These are phyloP conservation scores for Oryza punctata DNA, from an alignment of 176 grass and related monocot species.

Conservation along the genomic window DNA sequence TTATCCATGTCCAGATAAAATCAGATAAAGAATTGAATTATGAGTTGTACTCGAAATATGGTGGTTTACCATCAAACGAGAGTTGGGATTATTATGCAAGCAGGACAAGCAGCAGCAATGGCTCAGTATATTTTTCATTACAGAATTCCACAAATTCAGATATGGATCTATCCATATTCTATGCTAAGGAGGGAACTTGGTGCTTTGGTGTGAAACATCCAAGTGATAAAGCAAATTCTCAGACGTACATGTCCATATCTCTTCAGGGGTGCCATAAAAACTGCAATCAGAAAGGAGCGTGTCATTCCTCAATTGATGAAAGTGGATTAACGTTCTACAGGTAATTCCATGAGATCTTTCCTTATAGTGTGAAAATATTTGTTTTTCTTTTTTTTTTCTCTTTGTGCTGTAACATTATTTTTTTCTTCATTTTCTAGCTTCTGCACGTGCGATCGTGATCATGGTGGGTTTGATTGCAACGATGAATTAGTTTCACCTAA, in stretches of 20 bases:
- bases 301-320: constrained; percentile 81
- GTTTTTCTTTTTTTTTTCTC: constrained; percentile 25
- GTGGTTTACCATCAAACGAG: constrained; percentile 75
- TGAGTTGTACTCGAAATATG: constrained; percentile 79
- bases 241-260: constrained; percentile 74
- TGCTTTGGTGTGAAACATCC: constrained; percentile 87
- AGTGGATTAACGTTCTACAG: constrained; percentile 92
- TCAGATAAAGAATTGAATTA: constrained; percentile 77
- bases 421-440: constrained; percentile 59
- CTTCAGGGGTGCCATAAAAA: constrained; percentile 82
- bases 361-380: constrained; percentile 16
- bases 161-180: constrained; percentile 91
- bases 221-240: constrained; percentile 43
- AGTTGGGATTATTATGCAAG: constrained; percentile 85
- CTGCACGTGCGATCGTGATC: constrained; percentile 93
- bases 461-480: constrained; percentile 97
- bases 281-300: constrained; percentile 79
- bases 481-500: constrained; percentile 79
- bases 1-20: constrained; percentile 69
- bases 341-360: constrained; percentile 42
- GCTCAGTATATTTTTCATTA: constrained; percentile 58
- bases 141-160: constrained; percentile 61
- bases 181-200: constrained; percentile 95
- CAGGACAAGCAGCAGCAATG: constrained; percentile 59
- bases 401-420: constrained; percentile 4